Evolutionary conservation across 163 green algal species (phyloP), one percentile per base, ranked within the genome.

Genomic region (Trebouxiophyceae sp.): DNA sequence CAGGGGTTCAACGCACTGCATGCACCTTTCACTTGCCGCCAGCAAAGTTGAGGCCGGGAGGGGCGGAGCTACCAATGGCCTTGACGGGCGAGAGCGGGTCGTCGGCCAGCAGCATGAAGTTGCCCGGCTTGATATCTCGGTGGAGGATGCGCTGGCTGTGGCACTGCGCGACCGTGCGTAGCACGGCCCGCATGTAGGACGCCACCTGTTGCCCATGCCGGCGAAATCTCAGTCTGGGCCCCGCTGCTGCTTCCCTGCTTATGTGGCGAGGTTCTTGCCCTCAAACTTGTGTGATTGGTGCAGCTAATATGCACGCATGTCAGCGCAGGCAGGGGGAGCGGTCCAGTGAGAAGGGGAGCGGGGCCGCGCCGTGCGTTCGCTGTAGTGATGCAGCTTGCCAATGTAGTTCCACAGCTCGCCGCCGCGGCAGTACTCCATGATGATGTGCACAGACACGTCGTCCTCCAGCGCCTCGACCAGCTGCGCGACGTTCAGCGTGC

Each of bases 341-440:
- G n/a, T n/a, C n/a, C n/a, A n/a, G n/a, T n/a, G n/a, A n/a, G n/a
- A n/a, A n/a, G n/a, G n/a, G n/a, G n/a, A n/a, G n/a, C n/a, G 12
- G 29, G 44, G 5, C 20, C 79, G 57, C 64, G 91, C 89, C 74
- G 84, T 95, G 27, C 76, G 59, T 65, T 97, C 90, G 6, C 69
- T 86, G 74, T 95, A 97, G 27, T 87, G 77, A 50, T 50, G 39
- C n/a, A 68, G 62, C 19, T 68, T 70, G 30, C 81, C 83, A 60
- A 94, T 84, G 7, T 74, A 62, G 62, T 89, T 79, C 62, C 85
- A 67, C 34, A 99, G 82, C 81, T 98, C 93, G 1, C 94, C 94
- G 0, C 94, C 91, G 3, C 60, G 59, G 71, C 87, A 97, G n/a
- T 79, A 72, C 79, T 98, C 93, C 92, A 97, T 96, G 28, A 99